A percentile compares a stretch with the other conserved stretches of the same genome.
phyloP scores from a whole-genome alignment of 345 rosid genomes.

The Nephelium lappaceum region DNA sequence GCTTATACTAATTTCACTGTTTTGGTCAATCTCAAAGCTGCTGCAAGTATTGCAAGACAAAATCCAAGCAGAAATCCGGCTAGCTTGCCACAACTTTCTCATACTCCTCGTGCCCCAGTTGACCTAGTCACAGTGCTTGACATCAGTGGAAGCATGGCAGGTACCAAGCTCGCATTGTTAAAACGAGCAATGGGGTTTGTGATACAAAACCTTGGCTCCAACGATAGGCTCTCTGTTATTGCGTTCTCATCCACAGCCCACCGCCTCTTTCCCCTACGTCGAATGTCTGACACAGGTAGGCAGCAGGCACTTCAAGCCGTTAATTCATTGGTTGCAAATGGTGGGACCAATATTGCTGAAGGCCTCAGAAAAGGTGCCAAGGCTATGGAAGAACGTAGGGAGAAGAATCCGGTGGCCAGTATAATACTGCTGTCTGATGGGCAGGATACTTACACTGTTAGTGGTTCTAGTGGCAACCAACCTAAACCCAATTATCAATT shows the following conservation, averaged over 20 bases:
- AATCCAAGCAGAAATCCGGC: slow-evolving; percentile 36
- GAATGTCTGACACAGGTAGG: slow-evolving; percentile 79
- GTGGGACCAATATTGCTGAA: slow-evolving; percentile 97
- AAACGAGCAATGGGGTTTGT: slow-evolving; percentile 99
- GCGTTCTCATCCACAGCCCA: slow-evolving; percentile 96
- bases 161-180: slow-evolving; percentile 90
- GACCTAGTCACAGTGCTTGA: slow-evolving; percentile 95
- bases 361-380: slow-evolving; percentile 92
- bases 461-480: slow-evolving; percentile 34
- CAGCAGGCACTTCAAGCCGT: slow-evolving; percentile 87
- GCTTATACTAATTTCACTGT: slow-evolving; percentile 66
- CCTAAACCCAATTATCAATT: slow-evolving; percentile 60
- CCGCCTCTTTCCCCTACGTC: slow-evolving; percentile 78
- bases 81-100: slow-evolving; percentile 43
- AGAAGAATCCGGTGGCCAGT: slow-evolving; percentile 84
- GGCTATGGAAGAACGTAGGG: slow-evolving; percentile 82
- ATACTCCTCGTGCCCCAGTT: slow-evolving; percentile 67
- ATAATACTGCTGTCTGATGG: slow-evolving; percentile 94
- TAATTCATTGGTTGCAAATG: slow-evolving; percentile 85
- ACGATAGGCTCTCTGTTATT: slow-evolving; percentile 92
- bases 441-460: slow-evolving; percentile 77
- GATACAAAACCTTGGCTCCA: slow-evolving; percentile 88
- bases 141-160: slow-evolving; percentile 98
- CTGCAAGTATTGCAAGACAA: slow-evolving; percentile 40
- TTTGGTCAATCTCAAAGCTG: slow-evolving; percentile 83